Base-by-base conservation (phyloP, 1,284 basidiomycete species). In the Taiwanofungus camphoratus region DNA sequence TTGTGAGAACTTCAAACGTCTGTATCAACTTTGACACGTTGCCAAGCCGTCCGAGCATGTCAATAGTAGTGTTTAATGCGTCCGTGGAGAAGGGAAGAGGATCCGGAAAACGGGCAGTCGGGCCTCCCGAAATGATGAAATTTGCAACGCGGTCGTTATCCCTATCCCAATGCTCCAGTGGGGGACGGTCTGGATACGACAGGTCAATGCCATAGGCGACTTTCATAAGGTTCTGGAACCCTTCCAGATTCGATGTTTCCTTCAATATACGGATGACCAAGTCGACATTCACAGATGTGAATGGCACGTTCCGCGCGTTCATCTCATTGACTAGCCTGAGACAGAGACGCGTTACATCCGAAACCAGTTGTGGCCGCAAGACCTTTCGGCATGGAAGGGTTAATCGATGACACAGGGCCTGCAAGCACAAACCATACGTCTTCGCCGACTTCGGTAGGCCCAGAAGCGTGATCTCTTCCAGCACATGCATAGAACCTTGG, bases 1-100 rank as follows among this genome's bases (percentile, higher is more conserved):
- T 71, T 0, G 85, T 85, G 48, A 88, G 72, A 18, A 85, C 79
- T 53, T 89, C 87, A 54, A 88, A 90, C 0, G 78, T 70, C 52
- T 79, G 75, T 2, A 89, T 71, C 57, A 89, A 72, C 54, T 77
- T 79, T 3, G 82, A 78, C 38, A 84, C 59, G 44, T 79, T 62
- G 8, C 75, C 71, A 12, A 70, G 53, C 8, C 71, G 70, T 6
- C 85, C 86, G 4, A 87, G 70, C 53, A 78, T 72, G 48, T 87
- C 82, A 47, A 89, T 63, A 36, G 76, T 76, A 11, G 77, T 84
- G 58, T 88, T 88, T 27, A 89, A 71, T 1, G 79, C 74, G 7
- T 74, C 61, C 12, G 79, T 80, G n/a, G 81, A 79, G 54, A 87
- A 77, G 1, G 72, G 75, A 24, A 70, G 61, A 11, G 61, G 67